Evolutionary conservation across 495 filamentous ascomycete genomes (phyloP).

Genomic region (Oidiodendron maius): DNA sequence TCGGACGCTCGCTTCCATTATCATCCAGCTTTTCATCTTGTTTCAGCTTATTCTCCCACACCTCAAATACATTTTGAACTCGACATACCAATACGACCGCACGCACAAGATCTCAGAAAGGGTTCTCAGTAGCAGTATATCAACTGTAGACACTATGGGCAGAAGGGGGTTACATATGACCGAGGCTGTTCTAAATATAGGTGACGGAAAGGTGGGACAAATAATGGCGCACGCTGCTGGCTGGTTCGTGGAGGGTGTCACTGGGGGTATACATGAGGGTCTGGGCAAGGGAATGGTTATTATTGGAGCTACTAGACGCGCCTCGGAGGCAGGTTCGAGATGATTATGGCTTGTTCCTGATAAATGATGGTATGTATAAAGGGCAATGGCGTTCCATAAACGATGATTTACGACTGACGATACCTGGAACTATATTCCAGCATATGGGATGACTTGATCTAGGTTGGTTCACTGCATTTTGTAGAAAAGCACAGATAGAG

Average conservation of each 20-base stretch:
- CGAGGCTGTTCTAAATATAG: constrained; percentile 42
- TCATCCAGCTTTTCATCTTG: constrained; percentile 51
- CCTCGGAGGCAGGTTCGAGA: background rate
- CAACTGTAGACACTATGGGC: constrained; percentile 46
- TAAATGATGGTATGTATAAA: no score
- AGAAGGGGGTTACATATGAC: constrained; percentile 43
- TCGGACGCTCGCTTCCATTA: constrained; percentile 46
- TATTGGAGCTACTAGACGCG: constrained; percentile 27
- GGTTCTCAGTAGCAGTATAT: constrained; percentile 40
- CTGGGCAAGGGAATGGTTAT: constrained; percentile 53
- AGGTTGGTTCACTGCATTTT: background rate
- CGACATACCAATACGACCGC: constrained; percentile 57
- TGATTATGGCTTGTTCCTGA: no score
- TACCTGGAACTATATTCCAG: no score
- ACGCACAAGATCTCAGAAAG: constrained; percentile 53
- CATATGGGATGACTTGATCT: constrained; percentile 1
- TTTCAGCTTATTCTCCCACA: constrained; percentile 54
- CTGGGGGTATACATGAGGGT: constrained; percentile 59
- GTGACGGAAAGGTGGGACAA: constrained; percentile 51
- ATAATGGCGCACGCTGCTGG: constrained; percentile 39
- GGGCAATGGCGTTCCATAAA: no score
- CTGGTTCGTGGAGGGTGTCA: constrained; percentile 55
- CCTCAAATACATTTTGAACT: constrained; percentile 42
- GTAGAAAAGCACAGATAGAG: no score
- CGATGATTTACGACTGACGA: constrained; percentile 3